These are phyloP conservation scores for Cryptococcus amylolentus DNA, from an alignment of 1,284 basidiomycete species.

Conservation along the genomic window DNA sequence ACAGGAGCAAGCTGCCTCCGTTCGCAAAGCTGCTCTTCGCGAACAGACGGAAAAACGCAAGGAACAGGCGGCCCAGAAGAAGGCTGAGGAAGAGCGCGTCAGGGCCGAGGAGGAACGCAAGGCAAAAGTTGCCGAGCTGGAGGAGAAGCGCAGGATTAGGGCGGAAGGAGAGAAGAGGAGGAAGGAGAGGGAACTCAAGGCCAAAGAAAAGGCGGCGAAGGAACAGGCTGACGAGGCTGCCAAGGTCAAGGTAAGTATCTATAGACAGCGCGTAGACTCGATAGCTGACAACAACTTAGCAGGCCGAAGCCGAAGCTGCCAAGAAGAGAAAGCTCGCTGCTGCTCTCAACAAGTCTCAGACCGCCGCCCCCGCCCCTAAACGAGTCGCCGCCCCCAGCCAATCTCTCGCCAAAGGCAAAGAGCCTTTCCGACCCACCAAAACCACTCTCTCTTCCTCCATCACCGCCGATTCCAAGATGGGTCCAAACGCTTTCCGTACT, in stretches of 20 bases:
- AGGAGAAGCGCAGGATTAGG: slow-evolving; percentile 58
- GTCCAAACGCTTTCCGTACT: slow-evolving; percentile 15
- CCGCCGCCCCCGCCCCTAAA: slow-evolving; percentile 14
- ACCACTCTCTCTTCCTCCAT: slow-evolving; percentile 4
- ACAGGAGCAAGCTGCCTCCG: slow-evolving; percentile 80
- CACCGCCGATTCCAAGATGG: slow-evolving; percentile 6
- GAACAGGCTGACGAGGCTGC: slow-evolving; percentile 31
- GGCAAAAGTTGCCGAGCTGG: slow-evolving; percentile 52
- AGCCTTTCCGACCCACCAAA: slow-evolving; percentile 23
- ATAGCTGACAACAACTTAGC: slow-evolving; percentile 3
- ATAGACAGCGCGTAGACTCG: not conserved
- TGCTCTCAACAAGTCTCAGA: slow-evolving; percentile 21
- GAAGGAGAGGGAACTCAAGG: slow-evolving; percentile 43
- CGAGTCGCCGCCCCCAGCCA: slow-evolving; percentile 10
- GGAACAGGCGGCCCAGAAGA: slow-evolving; percentile 65
- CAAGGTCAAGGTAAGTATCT: slow-evolving; percentile 24
- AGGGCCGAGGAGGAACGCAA: slow-evolving; percentile 54
- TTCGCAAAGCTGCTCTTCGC: slow-evolving; percentile 67
- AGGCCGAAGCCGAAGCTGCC: slow-evolving; percentile 42
- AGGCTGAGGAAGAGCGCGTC: slow-evolving; percentile 69
- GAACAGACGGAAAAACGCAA: slow-evolving; percentile 76
- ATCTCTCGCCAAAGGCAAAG: slow-evolving; percentile 19
- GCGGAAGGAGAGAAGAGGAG: slow-evolving; percentile 43
- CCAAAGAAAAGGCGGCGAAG: slow-evolving; percentile 38
- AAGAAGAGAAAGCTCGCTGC: slow-evolving; percentile 48